phyloP scores from a whole-genome alignment of 2,329 filamentous ascomycete species.

The Pseudohalonectria lignicola region DNA sequence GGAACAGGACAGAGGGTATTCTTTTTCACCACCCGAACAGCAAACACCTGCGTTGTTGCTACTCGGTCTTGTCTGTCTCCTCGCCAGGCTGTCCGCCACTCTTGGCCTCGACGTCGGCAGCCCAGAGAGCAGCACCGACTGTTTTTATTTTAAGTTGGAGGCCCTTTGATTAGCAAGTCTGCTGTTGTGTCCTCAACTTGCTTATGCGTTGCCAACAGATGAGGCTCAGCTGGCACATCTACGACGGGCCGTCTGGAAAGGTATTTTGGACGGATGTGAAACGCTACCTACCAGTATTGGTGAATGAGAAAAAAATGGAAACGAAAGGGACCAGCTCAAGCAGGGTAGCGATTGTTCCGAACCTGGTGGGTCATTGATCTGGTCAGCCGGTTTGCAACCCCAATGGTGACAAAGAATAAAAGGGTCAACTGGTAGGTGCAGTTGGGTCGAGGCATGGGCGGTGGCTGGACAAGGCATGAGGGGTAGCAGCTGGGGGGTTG shows the following conservation, averaged over 20 bases:
- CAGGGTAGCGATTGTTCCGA: slow-evolving; percentile 62
- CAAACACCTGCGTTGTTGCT: too few relatives aligned
- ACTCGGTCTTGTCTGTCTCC: too few relatives aligned
- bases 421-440: background rate
- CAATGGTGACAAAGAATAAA: background rate
- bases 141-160: too few relatives aligned
- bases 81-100: too few relatives aligned
- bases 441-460: slow-evolving; percentile 1
- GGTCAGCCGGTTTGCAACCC: background rate
- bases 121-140: slow-evolving; percentile 92
- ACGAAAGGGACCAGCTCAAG: slow-evolving; percentile 77
- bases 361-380: slow-evolving; percentile 33
- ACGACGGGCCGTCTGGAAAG: background rate
- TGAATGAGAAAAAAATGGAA: slow-evolving; percentile 79
- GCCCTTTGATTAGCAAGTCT: slow-evolving; percentile 2
- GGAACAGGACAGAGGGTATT: too few relatives aligned
- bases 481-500: background rate
- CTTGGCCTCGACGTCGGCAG: slow-evolving; percentile 67
- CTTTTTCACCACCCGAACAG: too few relatives aligned
- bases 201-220: background rate
- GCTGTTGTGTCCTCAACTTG: background rate
- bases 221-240: background rate
- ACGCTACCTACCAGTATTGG: slow-evolving; percentile 56
- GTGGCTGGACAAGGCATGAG: background rate
- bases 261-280: background rate